Evolutionary conservation across 352 stramenopile species (phyloP).

Genomic region (Pilasporangium apinafurcum): DNA sequence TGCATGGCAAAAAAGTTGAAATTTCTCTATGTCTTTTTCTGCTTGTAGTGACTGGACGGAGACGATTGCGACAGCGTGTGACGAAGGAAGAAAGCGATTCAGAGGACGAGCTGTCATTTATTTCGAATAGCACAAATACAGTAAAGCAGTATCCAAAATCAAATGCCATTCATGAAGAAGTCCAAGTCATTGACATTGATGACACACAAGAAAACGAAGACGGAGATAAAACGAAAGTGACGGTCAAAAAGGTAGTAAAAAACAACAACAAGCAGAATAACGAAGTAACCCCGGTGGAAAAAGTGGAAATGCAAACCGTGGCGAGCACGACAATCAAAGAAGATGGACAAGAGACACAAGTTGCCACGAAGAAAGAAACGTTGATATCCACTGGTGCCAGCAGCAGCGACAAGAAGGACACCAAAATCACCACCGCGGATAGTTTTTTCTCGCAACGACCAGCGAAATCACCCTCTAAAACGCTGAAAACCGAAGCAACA

Average conservation of each 20-base stretch:
- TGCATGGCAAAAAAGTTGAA: neutral
- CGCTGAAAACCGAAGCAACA: no score
- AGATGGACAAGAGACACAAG: conserved; percentile 4
- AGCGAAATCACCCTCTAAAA: conserved; percentile 11
- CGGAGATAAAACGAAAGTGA: conserved; percentile 6
- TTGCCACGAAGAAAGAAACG: neutral
- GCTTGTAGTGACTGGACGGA: conserved; percentile 20
- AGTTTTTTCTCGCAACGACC: neutral
- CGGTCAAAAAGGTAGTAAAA: conserved; percentile 12
- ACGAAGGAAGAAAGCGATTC: conserved; percentile 32
- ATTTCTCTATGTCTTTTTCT: neutral
- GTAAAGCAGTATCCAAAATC: no score
- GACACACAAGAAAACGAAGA: conserved; percentile 3
- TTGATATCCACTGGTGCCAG: neutral
- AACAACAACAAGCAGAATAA: conserved; percentile 10
- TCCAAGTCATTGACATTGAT: conserved; percentile 26
- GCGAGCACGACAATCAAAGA: no score
- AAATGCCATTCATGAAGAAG: no score
- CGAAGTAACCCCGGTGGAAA: conserved; percentile 1
- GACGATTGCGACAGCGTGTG: conserved; percentile 53
- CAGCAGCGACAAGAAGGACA: conserved; percentile 12
- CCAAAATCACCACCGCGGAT: conserved; percentile 2
- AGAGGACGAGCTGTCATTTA: conserved; percentile 41
- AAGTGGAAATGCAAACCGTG: neutral
- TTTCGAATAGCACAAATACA: no score